phyloP scores from a whole-genome alignment of 2,329 filamentous ascomycete species.

The Parastagonospora avenae region DNA sequence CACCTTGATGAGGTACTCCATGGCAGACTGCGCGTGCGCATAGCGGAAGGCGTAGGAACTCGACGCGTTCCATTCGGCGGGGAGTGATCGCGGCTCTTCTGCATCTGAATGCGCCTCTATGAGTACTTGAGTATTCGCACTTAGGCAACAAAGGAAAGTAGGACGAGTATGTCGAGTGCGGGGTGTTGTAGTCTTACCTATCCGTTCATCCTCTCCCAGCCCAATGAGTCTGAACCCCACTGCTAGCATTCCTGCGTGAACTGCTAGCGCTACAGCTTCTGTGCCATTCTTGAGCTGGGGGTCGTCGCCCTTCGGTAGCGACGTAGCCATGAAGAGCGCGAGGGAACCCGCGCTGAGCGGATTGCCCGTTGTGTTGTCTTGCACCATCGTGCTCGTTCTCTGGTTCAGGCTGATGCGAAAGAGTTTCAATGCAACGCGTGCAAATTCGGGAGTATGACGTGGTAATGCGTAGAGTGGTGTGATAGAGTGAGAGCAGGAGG shows the following conservation, averaged over 20 bases:
- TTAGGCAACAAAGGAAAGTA: constrained; percentile 8
- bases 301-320: constrained; percentile 46
- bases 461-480: neutral
- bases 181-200: constrained; percentile 57
- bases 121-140: constrained; percentile 26
- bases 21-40: constrained; percentile 80
- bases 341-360: constrained; percentile 52
- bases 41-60: constrained; percentile 82
- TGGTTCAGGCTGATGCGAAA: neutral
- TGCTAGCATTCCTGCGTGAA: constrained; percentile 80
- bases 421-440: neutral
- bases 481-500: neutral
- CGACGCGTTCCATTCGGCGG: constrained; percentile 78
- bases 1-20: constrained; percentile 81
- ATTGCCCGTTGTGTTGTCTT: constrained; percentile 43
- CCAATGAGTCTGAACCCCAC: constrained; percentile 82
- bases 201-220: constrained; percentile 79
- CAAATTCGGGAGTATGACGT: neutral
- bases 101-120: constrained; percentile 63
- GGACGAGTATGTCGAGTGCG: neutral
- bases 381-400: constrained; percentile 27
- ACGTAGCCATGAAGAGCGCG: constrained; percentile 50
- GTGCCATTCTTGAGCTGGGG: constrained; percentile 68
- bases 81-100: constrained; percentile 66
- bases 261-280: constrained; percentile 82